Base-by-base conservation (phyloP, 2,329 filamentous ascomycete species). In the Fusarium pseudoanthophilum region DNA sequence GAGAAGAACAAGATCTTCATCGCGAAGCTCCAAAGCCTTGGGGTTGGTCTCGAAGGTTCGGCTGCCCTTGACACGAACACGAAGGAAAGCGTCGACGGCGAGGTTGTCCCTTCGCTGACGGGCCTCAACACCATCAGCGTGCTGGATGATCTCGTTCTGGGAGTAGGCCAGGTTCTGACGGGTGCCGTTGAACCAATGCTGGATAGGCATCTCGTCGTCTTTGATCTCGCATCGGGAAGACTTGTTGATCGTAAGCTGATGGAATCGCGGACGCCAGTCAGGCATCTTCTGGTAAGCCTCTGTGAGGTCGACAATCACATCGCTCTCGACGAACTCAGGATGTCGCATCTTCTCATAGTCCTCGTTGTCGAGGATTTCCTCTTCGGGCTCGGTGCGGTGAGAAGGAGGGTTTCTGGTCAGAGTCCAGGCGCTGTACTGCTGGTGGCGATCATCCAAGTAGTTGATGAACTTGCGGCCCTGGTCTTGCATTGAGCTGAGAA, bases 351-450 rank as follows among this genome's bases (percentile, higher is more conserved):
- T 79, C 55, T 77, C 67, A 20, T 82, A 80, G 21, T 79, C 72
- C 43, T 78, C 77, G 13, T 73, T 74, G 1, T 79, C 64, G 13
- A 83, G 75, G 8, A 82, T 80, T 67, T 83, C 82, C 1, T 78
- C 75, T 1, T 82, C 80, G 1, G 79, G 72, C 8, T 80, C 78
- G 0, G 48, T 62, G 7, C 61, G 73, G 30, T 79, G 65, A 37
- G 68, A 73, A 1, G 80, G 81, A 0, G 83, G 82, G 69, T 83
- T 82, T 9, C 81, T 75, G 1, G 82, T 82, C 58, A 84, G 60
- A 0, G 83, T 84, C 84, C 83, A 85, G 0, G 81, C 83, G 26
- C 81, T 83, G 75, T 85, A 84, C 24, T 81, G 78, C 62, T 82
- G 80, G 52, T 85, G 83, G 5, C 80, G 78, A 32, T 83, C 82